Percentiles rank a stretch among this genome's conserved stretches.
These are phyloP conservation scores for Colletotrichum sp. DNA, from an alignment of 2,329 filamentous ascomycete species.

Conservation along the genomic window DNA sequence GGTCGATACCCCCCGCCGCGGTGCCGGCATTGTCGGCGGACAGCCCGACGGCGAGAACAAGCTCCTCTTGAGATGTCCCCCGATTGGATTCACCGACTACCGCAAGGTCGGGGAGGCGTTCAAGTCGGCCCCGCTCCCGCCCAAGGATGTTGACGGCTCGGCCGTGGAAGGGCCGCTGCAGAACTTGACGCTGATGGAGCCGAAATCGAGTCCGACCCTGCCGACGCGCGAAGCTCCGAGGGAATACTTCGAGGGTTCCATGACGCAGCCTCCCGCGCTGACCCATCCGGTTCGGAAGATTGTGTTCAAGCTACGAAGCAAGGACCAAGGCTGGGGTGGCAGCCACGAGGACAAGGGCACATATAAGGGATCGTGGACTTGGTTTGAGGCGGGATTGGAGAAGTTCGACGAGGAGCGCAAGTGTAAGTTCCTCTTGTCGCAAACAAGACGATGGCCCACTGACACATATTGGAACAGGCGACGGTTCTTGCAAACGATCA, in stretches of 20 bases:
- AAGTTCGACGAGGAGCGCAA: conserved; percentile 46
- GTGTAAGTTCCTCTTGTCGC: conserved; percentile 23
- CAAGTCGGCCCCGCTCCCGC: conserved; percentile 8
- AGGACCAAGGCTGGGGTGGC: conserved; percentile 63
- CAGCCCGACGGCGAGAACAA: conserved; percentile 29
- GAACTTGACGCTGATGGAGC: conserved; percentile 3
- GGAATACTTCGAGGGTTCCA: conserved; percentile 36
- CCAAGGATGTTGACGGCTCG: conserved; percentile 1
- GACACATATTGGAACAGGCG: not conserved
- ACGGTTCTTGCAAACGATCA: conserved; percentile 3
- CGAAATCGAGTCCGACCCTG: not conserved
- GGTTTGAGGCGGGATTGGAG: conserved; percentile 68
- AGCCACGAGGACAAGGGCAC: conserved; percentile 31
- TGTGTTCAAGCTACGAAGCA: conserved; percentile 61
- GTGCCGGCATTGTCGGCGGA: conserved; percentile 26
- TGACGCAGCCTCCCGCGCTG: conserved; percentile 30
- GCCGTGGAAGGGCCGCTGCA: not conserved
- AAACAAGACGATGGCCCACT: rapidly evolving
- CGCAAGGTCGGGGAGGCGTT: conserved; percentile 1
- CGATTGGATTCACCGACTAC: conserved; percentile 34
- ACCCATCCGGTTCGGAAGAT: conserved; percentile 62
- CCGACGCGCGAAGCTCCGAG: not conserved
- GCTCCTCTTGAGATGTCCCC: conserved; percentile 38
- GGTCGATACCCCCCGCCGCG: conserved; percentile 9
- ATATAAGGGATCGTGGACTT: conserved; percentile 59